Evolutionary conservation across 495 filamentous ascomycete species (phyloP).

Genomic region (Hypoxylon lenormandii): DNA sequence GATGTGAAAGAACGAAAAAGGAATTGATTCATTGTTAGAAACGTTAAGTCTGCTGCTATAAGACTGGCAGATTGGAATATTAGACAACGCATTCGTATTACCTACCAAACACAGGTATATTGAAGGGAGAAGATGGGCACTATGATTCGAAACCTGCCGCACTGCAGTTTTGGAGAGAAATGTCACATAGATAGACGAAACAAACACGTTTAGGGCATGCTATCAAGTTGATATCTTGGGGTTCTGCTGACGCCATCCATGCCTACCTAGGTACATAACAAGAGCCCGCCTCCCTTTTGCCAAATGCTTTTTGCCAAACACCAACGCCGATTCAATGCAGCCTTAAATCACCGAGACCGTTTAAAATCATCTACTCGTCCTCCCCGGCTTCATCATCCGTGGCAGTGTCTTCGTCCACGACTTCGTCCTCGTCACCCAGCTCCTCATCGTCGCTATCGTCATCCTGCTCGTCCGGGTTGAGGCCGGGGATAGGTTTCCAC

Average conservation of each 20-base stretch:
- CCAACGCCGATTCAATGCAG: slow-evolving; percentile 42
- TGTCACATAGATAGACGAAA: neutral
- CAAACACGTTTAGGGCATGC: slow-evolving; percentile 1
- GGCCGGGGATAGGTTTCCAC: slow-evolving; percentile 82
- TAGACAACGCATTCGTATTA: too few relatives aligned
- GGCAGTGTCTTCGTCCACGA: slow-evolving; percentile 63
- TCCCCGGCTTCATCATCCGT: slow-evolving; percentile 60
- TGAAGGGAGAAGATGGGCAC: too few relatives aligned
- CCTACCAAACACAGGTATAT: too few relatives aligned
- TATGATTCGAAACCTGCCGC: too few relatives aligned
- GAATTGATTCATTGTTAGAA: too few relatives aligned
- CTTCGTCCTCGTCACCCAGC: slow-evolving; percentile 64
- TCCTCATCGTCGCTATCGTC: slow-evolving; percentile 64
- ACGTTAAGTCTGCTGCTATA: too few relatives aligned
- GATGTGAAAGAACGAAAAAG: neutral
- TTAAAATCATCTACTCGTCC: slow-evolving; percentile 37
- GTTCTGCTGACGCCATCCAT: slow-evolving; percentile 14
- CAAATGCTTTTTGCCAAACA: slow-evolving; percentile 12
- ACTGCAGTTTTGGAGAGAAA: neutral
- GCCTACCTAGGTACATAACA: too few relatives aligned
- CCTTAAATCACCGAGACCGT: slow-evolving; percentile 17
- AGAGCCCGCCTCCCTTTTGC: slow-evolving; percentile 25
- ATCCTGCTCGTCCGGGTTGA: slow-evolving; percentile 63
- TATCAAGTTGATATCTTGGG: slow-evolving; percentile 16
- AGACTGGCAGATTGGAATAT: too few relatives aligned